Evolutionary conservation across 306 rosid genomes (phyloP), one percentile per base, ranked within the genome.

Genomic region (Sindora glabra): DNA sequence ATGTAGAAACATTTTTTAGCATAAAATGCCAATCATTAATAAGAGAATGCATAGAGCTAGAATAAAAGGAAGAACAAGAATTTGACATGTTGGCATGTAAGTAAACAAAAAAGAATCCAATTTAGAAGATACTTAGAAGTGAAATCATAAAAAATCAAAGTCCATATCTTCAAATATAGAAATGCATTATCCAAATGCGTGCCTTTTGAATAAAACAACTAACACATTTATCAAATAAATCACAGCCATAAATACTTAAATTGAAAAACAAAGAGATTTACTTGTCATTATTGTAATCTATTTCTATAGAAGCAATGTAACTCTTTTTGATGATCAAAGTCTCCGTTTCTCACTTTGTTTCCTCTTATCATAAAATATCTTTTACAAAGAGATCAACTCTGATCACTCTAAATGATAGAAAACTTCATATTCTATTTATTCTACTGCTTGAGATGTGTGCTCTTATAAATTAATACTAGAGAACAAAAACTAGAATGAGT

Each of bases 211-310:
- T n/a, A n/a, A n/a, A n/a, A n/a, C n/a, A n/a, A 59, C 22, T 36
- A 32, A 51, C 10, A 38, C 53, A 37, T 40, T 55, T 47, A 6
- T 65, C 21, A 48, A 59, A 59, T 18, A 41, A 73, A 74, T 39
- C 71, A 67, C 26, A 21, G n/a, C n/a, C n/a, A n/a, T n/a, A n/a
- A n/a, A n/a, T 14, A 63, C 14, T 42, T 23, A n/a, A 10, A 63
- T 2, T 39, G 19, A 42, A 24, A n/a, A 52, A 64, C 41, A 67
- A 12, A 60, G 70, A 73, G 62, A 75, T 56, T 78, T 82, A 90
- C 94, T 82, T 70, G 72, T 76, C 55, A 57, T 58, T 63, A 63
- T n/a, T n/a, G n/a, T n/a, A n/a, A n/a, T n/a, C n/a, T 91, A 89
- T 89, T 59, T 24, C n/a, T n/a, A n/a, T 33, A 54, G 69, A 32